Evolutionary conservation across 1,284 basidiomycete genomes (phyloP).

Genomic region (Pseudozyma hubeiensis): DNA sequence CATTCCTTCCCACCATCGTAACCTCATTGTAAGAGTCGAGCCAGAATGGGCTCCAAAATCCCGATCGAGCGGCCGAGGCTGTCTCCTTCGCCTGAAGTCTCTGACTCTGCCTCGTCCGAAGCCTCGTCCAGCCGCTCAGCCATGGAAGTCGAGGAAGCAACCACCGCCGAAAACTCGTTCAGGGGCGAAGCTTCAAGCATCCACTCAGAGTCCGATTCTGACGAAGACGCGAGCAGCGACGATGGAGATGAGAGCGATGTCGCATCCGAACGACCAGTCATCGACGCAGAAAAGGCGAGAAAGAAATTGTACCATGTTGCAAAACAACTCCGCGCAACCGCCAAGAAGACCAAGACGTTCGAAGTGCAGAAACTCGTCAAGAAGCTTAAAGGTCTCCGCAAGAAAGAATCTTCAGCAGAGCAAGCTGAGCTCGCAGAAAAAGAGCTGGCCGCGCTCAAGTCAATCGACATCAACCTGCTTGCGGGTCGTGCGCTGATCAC

Average conservation of each 20-base stretch:
- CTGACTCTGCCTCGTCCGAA: conserved; percentile 8
- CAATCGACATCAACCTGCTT: conserved; percentile 62
- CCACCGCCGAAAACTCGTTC: not conserved
- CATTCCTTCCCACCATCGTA: not conserved
- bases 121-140: conserved; percentile 32
- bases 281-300: conserved; percentile 31
- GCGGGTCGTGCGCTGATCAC: conserved; percentile 49
- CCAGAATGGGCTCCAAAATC: conserved; percentile 9
- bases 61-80: not conserved
- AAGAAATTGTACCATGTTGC: conserved; percentile 74
- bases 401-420: conserved; percentile 62
- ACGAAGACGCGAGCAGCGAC: not conserved
- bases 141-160: conserved; percentile 12
- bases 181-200: not conserved
- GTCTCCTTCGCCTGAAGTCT: conserved; percentile 6
- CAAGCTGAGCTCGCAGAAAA: conserved; percentile 70
- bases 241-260: conserved; percentile 9
- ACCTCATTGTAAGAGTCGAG: too few species aligned
- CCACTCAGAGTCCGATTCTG: not conserved
- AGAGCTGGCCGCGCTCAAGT: conserved; percentile 79
- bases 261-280: not conserved
- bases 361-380: conserved; percentile 86
- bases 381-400: conserved; percentile 78
- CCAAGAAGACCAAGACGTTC: conserved; percentile 84
- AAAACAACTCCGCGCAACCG: conserved; percentile 77